Evolutionary conservation across 495 filamentous ascomycete species (phyloP).

Genomic region (Penicillium canariense): DNA sequence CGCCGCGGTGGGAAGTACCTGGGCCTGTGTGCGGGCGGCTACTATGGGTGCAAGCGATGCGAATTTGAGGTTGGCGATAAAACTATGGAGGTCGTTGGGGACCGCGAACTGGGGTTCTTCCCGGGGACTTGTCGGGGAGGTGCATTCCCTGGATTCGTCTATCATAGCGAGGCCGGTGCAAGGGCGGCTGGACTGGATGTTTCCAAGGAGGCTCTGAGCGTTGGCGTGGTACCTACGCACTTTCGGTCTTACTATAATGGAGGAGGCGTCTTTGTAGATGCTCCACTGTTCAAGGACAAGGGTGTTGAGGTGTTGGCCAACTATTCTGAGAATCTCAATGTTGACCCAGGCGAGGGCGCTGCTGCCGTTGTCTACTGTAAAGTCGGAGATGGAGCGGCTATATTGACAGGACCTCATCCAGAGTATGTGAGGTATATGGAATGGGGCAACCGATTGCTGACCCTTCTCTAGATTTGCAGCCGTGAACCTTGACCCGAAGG

Average conservation of each 20-base stretch:
- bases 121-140: slow-evolving; percentile 81
- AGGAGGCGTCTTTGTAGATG: slow-evolving; percentile 91
- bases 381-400: slow-evolving; percentile 75
- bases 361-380: slow-evolving; percentile 88
- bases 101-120: slow-evolving; percentile 84
- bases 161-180: slow-evolving; percentile 84
- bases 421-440: slow-evolving; percentile 59
- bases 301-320: slow-evolving; percentile 80
- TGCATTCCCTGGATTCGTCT: slow-evolving; percentile 88
- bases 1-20: slow-evolving; percentile 81
- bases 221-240: slow-evolving; percentile 52
- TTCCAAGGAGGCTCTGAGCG: slow-evolving; percentile 56
- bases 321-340: slow-evolving; percentile 72
- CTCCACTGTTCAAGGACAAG: slow-evolving; percentile 54
- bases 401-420: slow-evolving; percentile 89
- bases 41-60: slow-evolving; percentile 77
- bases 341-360: slow-evolving; percentile 64
- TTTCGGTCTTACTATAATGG: slow-evolving; percentile 92
- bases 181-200: slow-evolving; percentile 68
- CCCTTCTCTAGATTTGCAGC: slow-evolving; percentile 68
- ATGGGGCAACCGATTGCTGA: slow-evolving; percentile 5
- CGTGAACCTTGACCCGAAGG: slow-evolving; percentile 65
- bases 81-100: slow-evolving; percentile 79
- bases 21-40: slow-evolving; percentile 92
- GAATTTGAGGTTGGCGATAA: slow-evolving; percentile 89